These are phyloP conservation scores for Lippia alba DNA, from an alignment of 305 asterid species.

Conservation along the genomic window DNA sequence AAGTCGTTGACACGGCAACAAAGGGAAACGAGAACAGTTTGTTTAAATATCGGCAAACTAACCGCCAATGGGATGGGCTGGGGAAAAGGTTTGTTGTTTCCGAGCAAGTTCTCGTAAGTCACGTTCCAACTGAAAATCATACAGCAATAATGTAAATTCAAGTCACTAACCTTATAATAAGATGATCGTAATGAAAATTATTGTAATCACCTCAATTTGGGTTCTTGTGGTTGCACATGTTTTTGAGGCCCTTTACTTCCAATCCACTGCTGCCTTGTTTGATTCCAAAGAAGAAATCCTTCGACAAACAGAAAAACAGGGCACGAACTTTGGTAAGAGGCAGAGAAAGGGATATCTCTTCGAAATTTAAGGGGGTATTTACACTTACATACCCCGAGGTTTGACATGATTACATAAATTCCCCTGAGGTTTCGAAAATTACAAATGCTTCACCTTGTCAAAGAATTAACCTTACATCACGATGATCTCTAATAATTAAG, in stretches of 20 bases:
- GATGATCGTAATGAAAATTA: constrained; percentile 6
- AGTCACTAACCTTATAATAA: no score
- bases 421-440: no score
- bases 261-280: constrained; percentile 86
- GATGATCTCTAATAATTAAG: no score
- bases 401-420: no score
- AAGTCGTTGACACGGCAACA: constrained; percentile 4
- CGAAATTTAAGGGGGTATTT: neutral
- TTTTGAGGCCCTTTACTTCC: constrained; percentile 64
- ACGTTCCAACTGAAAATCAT: constrained; percentile 68
- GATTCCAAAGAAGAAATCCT: constrained; percentile 92
- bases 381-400: no score
- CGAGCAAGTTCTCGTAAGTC: constrained; percentile 81
- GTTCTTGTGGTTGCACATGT: constrained; percentile 54
- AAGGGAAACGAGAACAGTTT: neutral
- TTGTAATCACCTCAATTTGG: constrained; percentile 61
- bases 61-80: constrained; percentile 83
- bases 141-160: neutral
- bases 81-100: constrained; percentile 78
- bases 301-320: constrained; percentile 15
- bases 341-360: neutral
- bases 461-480: no score
- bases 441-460: no score
- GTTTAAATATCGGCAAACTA: constrained; percentile 38
- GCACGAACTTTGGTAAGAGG: neutral